Evolutionary conservation across 768 basidiomycete genomes (phyloP).

Genomic region (Tricholoma matsutake): DNA sequence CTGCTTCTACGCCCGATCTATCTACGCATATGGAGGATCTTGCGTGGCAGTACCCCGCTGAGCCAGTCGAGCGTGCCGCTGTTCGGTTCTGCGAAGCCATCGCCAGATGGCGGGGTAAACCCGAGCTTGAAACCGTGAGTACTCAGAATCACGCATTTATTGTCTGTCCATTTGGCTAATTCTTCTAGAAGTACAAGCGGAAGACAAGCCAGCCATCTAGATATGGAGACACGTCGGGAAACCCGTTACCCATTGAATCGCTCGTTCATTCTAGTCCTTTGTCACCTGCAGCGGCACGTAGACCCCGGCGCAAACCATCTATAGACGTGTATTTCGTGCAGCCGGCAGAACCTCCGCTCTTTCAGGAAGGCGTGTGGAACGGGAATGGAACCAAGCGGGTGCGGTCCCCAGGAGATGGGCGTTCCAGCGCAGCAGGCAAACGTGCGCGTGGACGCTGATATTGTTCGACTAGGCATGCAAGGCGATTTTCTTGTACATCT

Average conservation of each 20-base stretch:
- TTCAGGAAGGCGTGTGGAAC: slow-evolving; percentile 18
- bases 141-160: slow-evolving; percentile 7
- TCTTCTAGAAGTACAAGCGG: slow-evolving; percentile 47
- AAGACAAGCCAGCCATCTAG: slow-evolving; percentile 33
- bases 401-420: slow-evolving; percentile 19
- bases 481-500: not conserved
- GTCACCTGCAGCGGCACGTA: slow-evolving; percentile 4
- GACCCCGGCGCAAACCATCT: slow-evolving; percentile 33
- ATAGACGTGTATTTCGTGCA: slow-evolving; percentile 47
- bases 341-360: slow-evolving; percentile 9
- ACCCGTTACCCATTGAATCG: slow-evolving; percentile 57
- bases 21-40: slow-evolving; percentile 78
- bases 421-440: slow-evolving; percentile 18
- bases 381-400: slow-evolving; percentile 21
- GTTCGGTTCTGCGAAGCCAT: slow-evolving; percentile 81
- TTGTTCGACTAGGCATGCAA: too few species aligned
- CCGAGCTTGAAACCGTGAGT: slow-evolving; percentile 75
- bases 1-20: slow-evolving; percentile 66
- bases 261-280: slow-evolving; percentile 62
- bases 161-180: slow-evolving; percentile 22
- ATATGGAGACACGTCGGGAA: slow-evolving; percentile 29
- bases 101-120: slow-evolving; percentile 79
- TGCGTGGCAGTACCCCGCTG: slow-evolving; percentile 77
- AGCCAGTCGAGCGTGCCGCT: slow-evolving; percentile 76
- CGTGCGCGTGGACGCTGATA: slow-evolving; percentile 4